Conservation (phyloP, 2,329 filamentous ascomycete genomes). For the Penicillium polonicum region DNA sequence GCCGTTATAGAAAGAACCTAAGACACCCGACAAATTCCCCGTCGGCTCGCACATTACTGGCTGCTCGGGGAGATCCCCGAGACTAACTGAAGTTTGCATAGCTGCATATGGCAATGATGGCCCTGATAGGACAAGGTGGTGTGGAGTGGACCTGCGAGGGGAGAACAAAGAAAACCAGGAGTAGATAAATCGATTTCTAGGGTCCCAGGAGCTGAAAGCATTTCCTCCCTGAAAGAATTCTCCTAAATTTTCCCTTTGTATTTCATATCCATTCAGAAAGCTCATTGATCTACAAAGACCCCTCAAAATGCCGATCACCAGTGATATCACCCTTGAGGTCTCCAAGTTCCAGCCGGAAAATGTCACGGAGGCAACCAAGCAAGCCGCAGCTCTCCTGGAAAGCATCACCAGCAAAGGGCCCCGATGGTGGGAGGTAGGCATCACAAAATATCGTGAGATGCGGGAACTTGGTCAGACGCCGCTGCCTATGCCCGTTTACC, state of each 20-base stretch:
- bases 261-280: background rate
- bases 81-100: no score
- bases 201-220: background rate
- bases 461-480: conserved; percentile 54
- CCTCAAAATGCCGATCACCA: background rate
- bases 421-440: conserved; percentile 57
- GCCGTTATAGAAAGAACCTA: no score
- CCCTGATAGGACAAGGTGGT: no score
- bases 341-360: background rate
- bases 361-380: background rate
- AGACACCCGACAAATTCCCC: no score
- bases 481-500: conserved; percentile 48
- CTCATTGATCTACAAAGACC: background rate
- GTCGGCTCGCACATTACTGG: no score
- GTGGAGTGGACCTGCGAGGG: no score
- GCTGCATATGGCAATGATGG: no score
- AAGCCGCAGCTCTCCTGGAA: background rate
- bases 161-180: no score
- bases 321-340: background rate
- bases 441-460: conserved; percentile 55
- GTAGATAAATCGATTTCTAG: background rate
- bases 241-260: background rate
- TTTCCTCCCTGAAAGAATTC: no score
- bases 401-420: conserved; percentile 45
- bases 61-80: no score